Conservation (phyloP, 345 rosid species). For the Brassica nigra region DNA sequence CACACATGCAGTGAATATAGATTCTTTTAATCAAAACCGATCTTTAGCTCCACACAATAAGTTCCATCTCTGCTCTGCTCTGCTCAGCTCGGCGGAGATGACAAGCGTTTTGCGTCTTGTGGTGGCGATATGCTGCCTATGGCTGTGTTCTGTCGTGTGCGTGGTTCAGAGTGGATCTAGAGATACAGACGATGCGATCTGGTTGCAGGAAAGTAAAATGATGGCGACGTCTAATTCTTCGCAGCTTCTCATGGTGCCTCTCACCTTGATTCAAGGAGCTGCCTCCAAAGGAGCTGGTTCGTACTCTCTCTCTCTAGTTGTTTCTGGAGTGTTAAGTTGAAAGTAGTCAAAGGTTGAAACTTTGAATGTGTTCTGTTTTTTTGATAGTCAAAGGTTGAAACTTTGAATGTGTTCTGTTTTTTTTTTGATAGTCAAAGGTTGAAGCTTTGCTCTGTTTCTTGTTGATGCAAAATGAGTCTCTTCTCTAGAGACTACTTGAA, state of each 20-base stretch:
- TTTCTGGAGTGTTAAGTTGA: neutral
- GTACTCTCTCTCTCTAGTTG: conserved; percentile 18
- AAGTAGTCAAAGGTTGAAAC: neutral
- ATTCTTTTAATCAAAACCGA: conserved; percentile 1
- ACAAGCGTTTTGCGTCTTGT: neutral
- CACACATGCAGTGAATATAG: conserved; percentile 22
- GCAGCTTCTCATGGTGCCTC: conserved; percentile 64
- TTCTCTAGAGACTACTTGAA: neutral
- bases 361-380: too few relatives aligned
- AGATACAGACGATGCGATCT: conserved; percentile 37
- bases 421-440: neutral
- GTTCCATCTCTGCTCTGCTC: neutral
- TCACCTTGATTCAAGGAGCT: conserved; percentile 84
- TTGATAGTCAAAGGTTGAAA: neutral
- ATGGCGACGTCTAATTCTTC: conserved; percentile 18
- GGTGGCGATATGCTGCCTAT: conserved; percentile 16
- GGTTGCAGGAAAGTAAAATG: conserved; percentile 39
- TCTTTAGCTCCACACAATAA: neutral
- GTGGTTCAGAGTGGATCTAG: conserved; percentile 49
- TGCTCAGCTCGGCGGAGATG: conserved; percentile 9
- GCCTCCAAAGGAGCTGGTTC: conserved; percentile 76
- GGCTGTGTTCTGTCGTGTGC: conserved; percentile 5
- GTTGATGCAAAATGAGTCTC: neutral
- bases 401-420: neutral
- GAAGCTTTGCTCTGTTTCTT: neutral